These are phyloP conservation scores for Sindora glabra DNA, from an alignment of 306 rosid genomes.

Conservation along the genomic window DNA sequence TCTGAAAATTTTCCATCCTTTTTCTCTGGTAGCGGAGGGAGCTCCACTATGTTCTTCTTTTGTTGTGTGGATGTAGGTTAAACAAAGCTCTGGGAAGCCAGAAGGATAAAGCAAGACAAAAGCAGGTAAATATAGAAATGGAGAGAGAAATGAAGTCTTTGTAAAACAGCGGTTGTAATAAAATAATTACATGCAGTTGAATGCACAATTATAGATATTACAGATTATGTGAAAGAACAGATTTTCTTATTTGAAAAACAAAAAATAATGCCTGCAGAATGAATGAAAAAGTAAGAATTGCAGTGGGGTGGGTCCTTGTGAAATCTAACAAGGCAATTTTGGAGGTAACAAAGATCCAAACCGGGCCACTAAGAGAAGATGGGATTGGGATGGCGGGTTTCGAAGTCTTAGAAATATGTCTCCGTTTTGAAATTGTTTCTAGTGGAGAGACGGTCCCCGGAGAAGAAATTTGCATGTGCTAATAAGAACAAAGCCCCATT, in stretches of 20 bases:
- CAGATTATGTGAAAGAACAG: neutral
- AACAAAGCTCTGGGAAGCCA: conserved; percentile 3
- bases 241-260: conserved; percentile 33
- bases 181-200: conserved; percentile 22
- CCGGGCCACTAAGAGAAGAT: conserved; percentile 27
- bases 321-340: conserved; percentile 46
- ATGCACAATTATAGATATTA: conserved; percentile 9
- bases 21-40: conserved; percentile 11
- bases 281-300: conserved; percentile 22
- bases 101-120: conserved; percentile 38
- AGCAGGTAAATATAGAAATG: conserved; percentile 27
- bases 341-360: conserved; percentile 52
- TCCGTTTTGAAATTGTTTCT: conserved; percentile 15
- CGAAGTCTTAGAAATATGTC: conserved; percentile 25
- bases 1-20: conserved; percentile 15
- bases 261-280: conserved; percentile 30
- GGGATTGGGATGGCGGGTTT: conserved; percentile 39
- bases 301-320: conserved; percentile 33
- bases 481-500: conserved; percentile 17
- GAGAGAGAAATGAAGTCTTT: conserved; percentile 16
- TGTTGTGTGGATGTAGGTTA: conserved; percentile 31
- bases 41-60: neutral
- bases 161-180: conserved; percentile 30
- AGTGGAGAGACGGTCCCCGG: conserved; percentile 26
- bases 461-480: conserved; percentile 10